These are phyloP conservation scores for Urtica urens DNA, from an alignment of 306 rosid genomes.

Conservation along the genomic window DNA sequence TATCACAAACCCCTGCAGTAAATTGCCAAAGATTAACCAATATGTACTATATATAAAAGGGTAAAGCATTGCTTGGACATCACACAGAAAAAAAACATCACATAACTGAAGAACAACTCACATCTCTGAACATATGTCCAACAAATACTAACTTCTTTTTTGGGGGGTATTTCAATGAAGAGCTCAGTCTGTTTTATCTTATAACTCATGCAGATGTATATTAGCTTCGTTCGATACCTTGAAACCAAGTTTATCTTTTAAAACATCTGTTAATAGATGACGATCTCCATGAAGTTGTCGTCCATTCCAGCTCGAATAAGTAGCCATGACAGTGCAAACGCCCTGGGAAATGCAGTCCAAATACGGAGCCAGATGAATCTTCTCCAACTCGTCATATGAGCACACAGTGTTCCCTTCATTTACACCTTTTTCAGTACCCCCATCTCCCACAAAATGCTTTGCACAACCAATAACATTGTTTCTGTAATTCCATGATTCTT, in stretches of 20 bases:
- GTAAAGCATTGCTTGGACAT: no score
- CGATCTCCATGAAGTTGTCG: slow-evolving; percentile 44
- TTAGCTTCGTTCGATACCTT: slow-evolving; percentile 40
- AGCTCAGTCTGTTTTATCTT: no score
- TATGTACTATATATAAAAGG: no score
- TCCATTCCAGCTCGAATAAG: slow-evolving; percentile 86
- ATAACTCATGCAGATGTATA: no score
- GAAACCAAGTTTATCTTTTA: slow-evolving; percentile 70
- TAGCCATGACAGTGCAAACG: slow-evolving; percentile 82
- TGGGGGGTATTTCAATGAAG: no score
- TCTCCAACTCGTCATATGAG: slow-evolving; percentile 66
- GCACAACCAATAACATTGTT: slow-evolving; percentile 82
- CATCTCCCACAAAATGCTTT: slow-evolving; percentile 95
- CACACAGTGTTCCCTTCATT: slow-evolving; percentile 67
- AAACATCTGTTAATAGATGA: slow-evolving; percentile 57
- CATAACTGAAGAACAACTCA: no score
- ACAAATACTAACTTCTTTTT: no score
- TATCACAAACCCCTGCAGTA: slow-evolving; percentile 68
- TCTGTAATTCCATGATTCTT: slow-evolving; percentile 41
- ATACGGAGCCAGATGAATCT: slow-evolving; percentile 78
- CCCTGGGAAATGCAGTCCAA: slow-evolving; percentile 74
- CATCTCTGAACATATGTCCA: no score
- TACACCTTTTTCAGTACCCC: slow-evolving; percentile 68
- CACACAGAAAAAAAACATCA: no score
- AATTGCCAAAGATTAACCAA: slow-evolving; percentile 8